Evolutionary conservation across 768 basidiomycete species (phyloP), one percentile per base, ranked within the genome.

Genomic region (Leccinum sublutescens): DNA sequence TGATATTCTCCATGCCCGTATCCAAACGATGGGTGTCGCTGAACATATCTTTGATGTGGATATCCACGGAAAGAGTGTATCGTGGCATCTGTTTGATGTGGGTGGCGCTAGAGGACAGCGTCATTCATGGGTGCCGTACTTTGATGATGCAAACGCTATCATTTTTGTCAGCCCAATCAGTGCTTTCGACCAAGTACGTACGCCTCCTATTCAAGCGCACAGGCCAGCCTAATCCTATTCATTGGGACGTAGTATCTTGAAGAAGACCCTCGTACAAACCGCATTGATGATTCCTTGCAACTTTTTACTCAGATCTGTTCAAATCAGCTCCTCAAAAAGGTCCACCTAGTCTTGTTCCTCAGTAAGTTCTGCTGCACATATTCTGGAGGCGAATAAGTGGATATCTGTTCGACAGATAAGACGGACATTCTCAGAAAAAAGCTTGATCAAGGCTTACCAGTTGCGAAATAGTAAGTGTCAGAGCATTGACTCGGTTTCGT

Each of bases 211-310:
- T 23, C 9, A 45, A 7, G n/a, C 0, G 38, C 31, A 12, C 17
- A 36, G 38, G 14, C 60, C 50, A 23, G 7, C 38, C 61, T 50
- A 21, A 59, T 21, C 19, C 23, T 6, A 36, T 54, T 11, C 15
- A 52, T 25, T 12, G 54, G 51, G 33, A 50, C 19, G 21, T 64
- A 93, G 90, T 93, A 92, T 71, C 79, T 94, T 23, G 89, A 93
- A 68, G 92, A 94, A 76, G 92, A 94, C 67, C 87, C 88, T 29
- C 82, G 87, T 58, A 88, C 88, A 43, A 94, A 94, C 65, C 79
- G 92, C 52, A 91, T 94, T 33, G 90, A 93, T 62, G 92, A 94
- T 70, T 93, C 91, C 1, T 74, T 94, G n/a, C 91, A 91, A 74
- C 78, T 93, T 23, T 94, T 92, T 72, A 92, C 89, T 5, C 82